A percentile compares a stretch with the other conserved stretches of the same genome.
These are phyloP conservation scores for Diutina scorzettiae DNA, from an alignment of 1,139 yeast species.

Conservation along the genomic window DNA sequence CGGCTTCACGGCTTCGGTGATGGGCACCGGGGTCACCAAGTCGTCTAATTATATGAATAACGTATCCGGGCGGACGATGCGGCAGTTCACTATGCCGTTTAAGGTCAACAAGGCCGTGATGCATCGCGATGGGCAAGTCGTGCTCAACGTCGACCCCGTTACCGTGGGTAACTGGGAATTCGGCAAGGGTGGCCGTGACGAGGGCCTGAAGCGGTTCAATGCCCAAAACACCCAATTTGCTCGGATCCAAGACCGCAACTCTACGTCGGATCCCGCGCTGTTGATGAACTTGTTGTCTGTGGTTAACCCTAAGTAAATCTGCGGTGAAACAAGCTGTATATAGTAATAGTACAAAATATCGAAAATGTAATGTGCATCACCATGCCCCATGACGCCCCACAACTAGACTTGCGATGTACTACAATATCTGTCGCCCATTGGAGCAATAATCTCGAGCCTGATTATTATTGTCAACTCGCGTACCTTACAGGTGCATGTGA, in stretches of 20 bases:
- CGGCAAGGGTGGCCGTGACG: conserved; percentile 14
- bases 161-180: conserved; percentile 30
- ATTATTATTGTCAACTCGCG: neutral
- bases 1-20: conserved; percentile 9
- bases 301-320: conserved; percentile 12
- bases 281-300: conserved; percentile 25
- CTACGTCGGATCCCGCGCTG: conserved; percentile 20
- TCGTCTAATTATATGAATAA: conserved; percentile 31
- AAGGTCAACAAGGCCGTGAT: conserved; percentile 30
- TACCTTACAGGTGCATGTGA: conserved; percentile 4
- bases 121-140: conserved; percentile 24
- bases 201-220: conserved; percentile 15
- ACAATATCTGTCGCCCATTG: no score
- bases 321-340: no score
- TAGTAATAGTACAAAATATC: no score
- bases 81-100: conserved; percentile 36
- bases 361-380: no score
- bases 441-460: no score
- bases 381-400: no score
- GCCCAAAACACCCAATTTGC: conserved; percentile 24
- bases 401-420: no score
- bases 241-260: conserved; percentile 23
- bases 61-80: conserved; percentile 31
- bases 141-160: conserved; percentile 29
- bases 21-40: conserved; percentile 26